Evolutionary conservation across 140 eudicot species (phyloP).

Genomic region (Cichorium intybus): DNA sequence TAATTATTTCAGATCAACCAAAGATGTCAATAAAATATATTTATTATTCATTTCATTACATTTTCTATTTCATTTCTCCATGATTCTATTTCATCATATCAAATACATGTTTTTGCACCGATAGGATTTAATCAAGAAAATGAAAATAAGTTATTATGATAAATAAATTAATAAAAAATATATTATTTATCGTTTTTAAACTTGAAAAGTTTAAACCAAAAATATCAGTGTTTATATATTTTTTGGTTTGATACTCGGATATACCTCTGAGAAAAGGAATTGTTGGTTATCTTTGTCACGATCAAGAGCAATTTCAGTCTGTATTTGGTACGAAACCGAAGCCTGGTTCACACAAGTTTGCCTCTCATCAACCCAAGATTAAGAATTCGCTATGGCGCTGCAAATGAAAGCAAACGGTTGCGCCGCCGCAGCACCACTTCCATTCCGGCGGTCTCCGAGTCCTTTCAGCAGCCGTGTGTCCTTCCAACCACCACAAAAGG

Average conservation of each 20-base stretch:
- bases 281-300: not conserved
- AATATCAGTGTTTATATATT: not conserved
- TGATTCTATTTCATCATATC: too few relatives aligned
- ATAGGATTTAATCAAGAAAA: too few relatives aligned
- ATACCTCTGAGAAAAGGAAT: conserved; percentile 8
- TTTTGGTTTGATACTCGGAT: not conserved
- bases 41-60: too few relatives aligned
- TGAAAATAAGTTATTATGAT: too few relatives aligned
- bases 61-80: too few relatives aligned
- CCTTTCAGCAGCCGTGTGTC: conserved; percentile 28
- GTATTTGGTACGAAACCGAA: not conserved
- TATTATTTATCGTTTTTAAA: not conserved
- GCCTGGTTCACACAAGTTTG: not conserved
- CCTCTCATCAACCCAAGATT: not conserved
- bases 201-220: not conserved
- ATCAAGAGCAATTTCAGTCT: not conserved
- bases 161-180: not conserved
- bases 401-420: conserved; percentile 32
- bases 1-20: too few relatives aligned
- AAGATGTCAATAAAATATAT: too few relatives aligned
- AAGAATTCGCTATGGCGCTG: conserved; percentile 39
- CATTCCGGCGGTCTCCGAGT: conserved; percentile 40
- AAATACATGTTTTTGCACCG: too few relatives aligned
- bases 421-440: conserved; percentile 31
- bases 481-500: conserved; percentile 21